Evolutionary conservation across 139 green algal genomes (phyloP).

Genomic region (Chlorella sp.): DNA sequence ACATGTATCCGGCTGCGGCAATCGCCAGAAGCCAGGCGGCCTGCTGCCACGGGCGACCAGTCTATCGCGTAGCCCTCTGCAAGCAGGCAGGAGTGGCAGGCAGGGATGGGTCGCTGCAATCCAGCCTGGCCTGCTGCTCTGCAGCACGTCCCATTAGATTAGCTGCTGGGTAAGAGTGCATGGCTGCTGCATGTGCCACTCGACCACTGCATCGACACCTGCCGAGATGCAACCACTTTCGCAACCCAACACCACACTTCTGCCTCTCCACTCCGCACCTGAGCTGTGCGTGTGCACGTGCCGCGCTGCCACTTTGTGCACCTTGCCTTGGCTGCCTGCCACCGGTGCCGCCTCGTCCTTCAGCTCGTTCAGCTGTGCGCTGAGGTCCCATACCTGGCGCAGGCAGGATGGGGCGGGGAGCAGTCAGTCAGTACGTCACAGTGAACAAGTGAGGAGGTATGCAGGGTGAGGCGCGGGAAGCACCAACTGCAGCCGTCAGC

Average conservation of each 20-base stretch:
- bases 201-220: too few relatives aligned
- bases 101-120: background rate
- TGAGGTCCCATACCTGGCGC: constrained; percentile 78
- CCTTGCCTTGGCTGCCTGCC: constrained; percentile 17
- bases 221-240: too few relatives aligned
- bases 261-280: background rate
- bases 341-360: constrained; percentile 48
- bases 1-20: constrained; percentile 78
- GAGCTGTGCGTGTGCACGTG: constrained; percentile 62
- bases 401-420: too few relatives aligned
- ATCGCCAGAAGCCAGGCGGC: constrained; percentile 79
- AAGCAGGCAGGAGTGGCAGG: background rate
- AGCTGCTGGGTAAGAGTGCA: too few relatives aligned
- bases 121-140: too few relatives aligned
- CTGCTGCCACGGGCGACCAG: constrained; percentile 78
- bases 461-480: too few relatives aligned
- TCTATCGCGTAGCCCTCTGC: constrained; percentile 93
- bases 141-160: too few relatives aligned
- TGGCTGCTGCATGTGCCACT: too few relatives aligned
- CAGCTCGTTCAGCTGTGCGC: constrained; percentile 70
- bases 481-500: too few relatives aligned
- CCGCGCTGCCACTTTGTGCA: constrained; percentile 29
- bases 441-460: too few relatives aligned
- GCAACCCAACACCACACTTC: too few relatives aligned
- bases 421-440: too few relatives aligned